Evolutionary conservation across 75 land plant species (phyloP), one percentile per base, ranked within the genome.

Genomic region (Cryptomeria japonica): DNA sequence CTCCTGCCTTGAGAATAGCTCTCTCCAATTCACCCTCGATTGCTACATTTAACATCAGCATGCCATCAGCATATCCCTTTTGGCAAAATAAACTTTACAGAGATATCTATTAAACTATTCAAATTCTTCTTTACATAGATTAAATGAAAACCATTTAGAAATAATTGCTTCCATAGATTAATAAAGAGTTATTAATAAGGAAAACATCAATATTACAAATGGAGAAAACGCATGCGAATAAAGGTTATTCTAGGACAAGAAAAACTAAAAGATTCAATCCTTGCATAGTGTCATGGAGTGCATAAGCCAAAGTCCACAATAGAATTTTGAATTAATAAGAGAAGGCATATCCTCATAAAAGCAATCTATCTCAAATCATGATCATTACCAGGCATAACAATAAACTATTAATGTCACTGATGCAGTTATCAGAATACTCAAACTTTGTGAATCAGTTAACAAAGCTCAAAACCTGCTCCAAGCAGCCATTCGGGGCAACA

Each of bases 1-100:
- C 99, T 73, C 99, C 97, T 38, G 96, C 97, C 86, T 95, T 97
- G 86, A 86, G 96, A 3, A 97, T 94, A 9, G 99, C 99, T 80
- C 61, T 89, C 83, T 98, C 99, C 53, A 98, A 87, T 90, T 98
- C 99, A 37, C 88, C 92, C 87, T 98, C 99, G 88, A 98, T 96
- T 73, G 99, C 99, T 98, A 88, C 92, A 93, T 44, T 47, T 82
- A 82, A 82, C 51, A 82, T 82, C 49, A 82, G 22, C 31, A 82
- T 82, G n/a, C 31, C 28, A 82, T 82, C 46, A 82, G 47, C 14
- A n/a, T 28, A 28, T 46, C 84, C n/a, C 34, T 82, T 44, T 18
- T 39, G 5, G 5, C 11, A 82, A 28, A 34, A 75, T 75, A 15
- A 75, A 34, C 4, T 75, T 32, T 25, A 75, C 77, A 31, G 34